These are phyloP conservation scores for Botrytis elliptica DNA, from an alignment of 2,329 filamentous ascomycete genomes.

Conservation along the genomic window DNA sequence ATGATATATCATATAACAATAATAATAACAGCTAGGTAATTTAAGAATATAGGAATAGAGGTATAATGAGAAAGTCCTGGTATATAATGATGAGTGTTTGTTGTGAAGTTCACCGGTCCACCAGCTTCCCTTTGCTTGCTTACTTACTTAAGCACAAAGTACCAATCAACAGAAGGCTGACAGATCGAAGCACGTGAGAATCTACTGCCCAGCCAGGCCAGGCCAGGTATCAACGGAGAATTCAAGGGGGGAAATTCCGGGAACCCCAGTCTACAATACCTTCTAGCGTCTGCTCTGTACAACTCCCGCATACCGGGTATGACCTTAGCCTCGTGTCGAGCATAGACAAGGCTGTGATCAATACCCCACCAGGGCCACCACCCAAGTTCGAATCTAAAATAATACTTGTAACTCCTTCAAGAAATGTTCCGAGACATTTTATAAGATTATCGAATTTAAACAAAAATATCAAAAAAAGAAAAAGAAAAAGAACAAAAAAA, in stretches of 20 bases:
- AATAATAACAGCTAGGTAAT: background rate
- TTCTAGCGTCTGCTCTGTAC: background rate
- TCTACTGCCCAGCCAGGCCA: too few species aligned
- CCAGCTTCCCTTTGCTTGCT: background rate
- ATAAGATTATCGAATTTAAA: background rate
- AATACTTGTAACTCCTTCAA: background rate
- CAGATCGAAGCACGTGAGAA: background rate
- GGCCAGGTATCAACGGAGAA: background rate
- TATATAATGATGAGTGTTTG: background rate
- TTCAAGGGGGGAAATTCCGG: background rate
- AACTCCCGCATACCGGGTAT: background rate
- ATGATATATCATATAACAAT: background rate
- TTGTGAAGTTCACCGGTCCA: background rate
- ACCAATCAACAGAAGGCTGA: background rate
- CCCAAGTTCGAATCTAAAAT: background rate
- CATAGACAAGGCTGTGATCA: background rate
- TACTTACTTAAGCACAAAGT: background rate
- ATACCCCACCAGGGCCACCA: background rate
- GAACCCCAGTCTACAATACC: background rate
- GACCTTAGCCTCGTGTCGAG: constrained; percentile 2
- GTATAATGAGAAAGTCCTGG: background rate
- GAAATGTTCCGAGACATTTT: background rate
- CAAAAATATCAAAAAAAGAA: background rate
- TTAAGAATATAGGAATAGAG: background rate
- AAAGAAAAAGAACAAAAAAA: too few species aligned